Percentiles rank a stretch among this genome's conserved stretches.
These are phyloP conservation scores for Vaucheria bursata DNA, from an alignment of 352 stramenopile species.

Conservation along the genomic window DNA sequence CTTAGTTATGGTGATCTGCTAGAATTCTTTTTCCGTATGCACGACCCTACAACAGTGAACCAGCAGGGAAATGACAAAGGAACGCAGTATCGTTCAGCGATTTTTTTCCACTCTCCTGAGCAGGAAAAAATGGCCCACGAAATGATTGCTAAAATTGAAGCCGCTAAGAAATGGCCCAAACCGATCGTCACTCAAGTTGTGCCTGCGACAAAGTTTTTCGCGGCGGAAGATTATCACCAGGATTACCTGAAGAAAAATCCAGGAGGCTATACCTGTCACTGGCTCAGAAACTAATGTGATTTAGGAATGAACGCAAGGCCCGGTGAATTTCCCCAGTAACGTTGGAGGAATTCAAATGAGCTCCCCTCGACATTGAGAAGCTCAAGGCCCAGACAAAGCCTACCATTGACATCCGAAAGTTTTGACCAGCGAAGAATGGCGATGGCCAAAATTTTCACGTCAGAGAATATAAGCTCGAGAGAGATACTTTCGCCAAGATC, in stretches of 20 bases:
- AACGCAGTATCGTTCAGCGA: conserved; percentile 87
- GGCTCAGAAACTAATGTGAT: too few species aligned
- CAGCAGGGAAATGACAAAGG: conserved; percentile 52
- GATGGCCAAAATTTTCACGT: too few species aligned
- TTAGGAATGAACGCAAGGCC: too few species aligned
- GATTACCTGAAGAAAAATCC: conserved; percentile 85
- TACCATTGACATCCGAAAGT: too few species aligned
- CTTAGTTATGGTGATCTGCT: conserved; percentile 52
- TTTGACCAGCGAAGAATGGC: too few species aligned
- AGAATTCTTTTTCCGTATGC: conserved; percentile 52
- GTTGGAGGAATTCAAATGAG: too few species aligned
- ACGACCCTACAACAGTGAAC: conserved; percentile 50
- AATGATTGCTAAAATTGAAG: conserved; percentile 3
- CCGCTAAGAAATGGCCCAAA: conserved; percentile 54
- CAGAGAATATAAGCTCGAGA: too few species aligned
- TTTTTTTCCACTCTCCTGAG: conserved; percentile 86
- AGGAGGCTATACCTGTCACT: too few species aligned
- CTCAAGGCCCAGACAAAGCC: too few species aligned
- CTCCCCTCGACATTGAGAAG: too few species aligned
- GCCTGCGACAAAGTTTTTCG: conserved; percentile 72
- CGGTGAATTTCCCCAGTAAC: too few species aligned
- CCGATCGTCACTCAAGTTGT: conserved; percentile 84
- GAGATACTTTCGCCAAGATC: too few species aligned
- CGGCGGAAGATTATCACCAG: conserved; percentile 89
- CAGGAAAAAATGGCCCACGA: conserved; percentile 59